These are phyloP conservation scores for Chrysanthemum seticuspe DNA, from an alignment of 129 eudicot genomes.

Conservation along the genomic window DNA sequence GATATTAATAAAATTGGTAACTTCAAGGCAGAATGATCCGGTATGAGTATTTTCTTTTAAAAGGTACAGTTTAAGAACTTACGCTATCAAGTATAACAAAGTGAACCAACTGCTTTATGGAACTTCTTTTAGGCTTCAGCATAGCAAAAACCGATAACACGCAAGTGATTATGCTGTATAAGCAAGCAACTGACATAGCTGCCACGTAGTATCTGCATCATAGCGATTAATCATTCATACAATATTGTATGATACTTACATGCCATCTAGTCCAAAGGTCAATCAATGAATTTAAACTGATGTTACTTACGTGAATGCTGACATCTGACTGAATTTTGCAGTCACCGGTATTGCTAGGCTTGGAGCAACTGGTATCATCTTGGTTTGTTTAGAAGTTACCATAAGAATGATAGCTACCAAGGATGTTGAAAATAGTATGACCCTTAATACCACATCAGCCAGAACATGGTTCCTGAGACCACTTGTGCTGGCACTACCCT, in stretches of 20 bases:
- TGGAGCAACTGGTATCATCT: slow-evolving; percentile 36
- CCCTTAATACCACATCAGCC: slow-evolving; percentile 51
- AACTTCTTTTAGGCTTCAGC: slow-evolving; percentile 42
- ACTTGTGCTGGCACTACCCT: not conserved
- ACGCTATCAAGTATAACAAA: slow-evolving; percentile 60
- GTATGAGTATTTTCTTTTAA: no score
- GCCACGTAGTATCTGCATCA: slow-evolving; percentile 63
- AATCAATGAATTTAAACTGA: not conserved
- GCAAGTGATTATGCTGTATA: slow-evolving; percentile 56
- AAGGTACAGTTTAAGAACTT: slow-evolving; percentile 12
- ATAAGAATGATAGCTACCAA: slow-evolving; percentile 51
- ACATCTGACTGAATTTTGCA: slow-evolving; percentile 53
- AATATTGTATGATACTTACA: no score
- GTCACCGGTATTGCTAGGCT: slow-evolving; percentile 12
- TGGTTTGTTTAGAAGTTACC: slow-evolving; percentile 58
- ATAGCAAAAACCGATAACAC: slow-evolving; percentile 33
- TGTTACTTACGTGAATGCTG: slow-evolving; percentile 69
- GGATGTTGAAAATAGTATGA: slow-evolving; percentile 46
- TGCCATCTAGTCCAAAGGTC: no score
- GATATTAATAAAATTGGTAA: no score
- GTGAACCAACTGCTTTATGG: slow-evolving; percentile 33
- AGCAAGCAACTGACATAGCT: slow-evolving; percentile 64
- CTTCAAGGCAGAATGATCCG: no score
- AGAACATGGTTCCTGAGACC: slow-evolving; percentile 10
- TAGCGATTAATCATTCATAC: no score